Percentiles rank a stretch among this genome's conserved stretches.
phyloP scores from a whole-genome alignment of 352 stramenopile species.

The Pythium sukuiense region DNA sequence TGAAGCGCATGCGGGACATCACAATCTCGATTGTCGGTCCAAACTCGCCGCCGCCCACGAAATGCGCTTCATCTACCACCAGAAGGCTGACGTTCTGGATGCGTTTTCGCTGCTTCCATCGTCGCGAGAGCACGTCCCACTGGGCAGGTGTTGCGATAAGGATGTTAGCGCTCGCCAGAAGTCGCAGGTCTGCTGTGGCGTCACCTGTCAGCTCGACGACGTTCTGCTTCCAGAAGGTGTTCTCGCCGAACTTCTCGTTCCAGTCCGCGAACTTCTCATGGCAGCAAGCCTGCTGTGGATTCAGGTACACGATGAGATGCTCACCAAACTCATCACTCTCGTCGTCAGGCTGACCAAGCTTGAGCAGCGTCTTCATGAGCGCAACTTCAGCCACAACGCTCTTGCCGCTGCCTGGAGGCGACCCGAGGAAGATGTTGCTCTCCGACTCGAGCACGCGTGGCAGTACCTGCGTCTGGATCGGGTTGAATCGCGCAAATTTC shows the following conservation, averaged over 20 bases:
- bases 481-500: conserved; percentile 95
- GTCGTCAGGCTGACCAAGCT: conserved; percentile 50
- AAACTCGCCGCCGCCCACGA: conserved; percentile 90
- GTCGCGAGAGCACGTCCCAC: conserved; percentile 96
- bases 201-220: conserved; percentile 96
- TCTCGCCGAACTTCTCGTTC: conserved; percentile 80
- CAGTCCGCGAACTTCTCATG: conserved; percentile 80
- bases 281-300: conserved; percentile 82
- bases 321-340: conserved; percentile 65
- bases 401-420: conserved; percentile 95
- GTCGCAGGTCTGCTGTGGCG: conserved; percentile 88
- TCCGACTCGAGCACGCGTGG: conserved; percentile 95
- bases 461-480: conserved; percentile 98
- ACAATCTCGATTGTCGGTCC: conserved; percentile 96
- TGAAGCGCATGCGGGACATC: conserved; percentile 97
- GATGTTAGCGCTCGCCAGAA: conserved; percentile 91
- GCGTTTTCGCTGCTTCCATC: conserved; percentile 96
- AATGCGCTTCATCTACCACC: conserved; percentile 97
- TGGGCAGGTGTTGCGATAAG: conserved; percentile 94
- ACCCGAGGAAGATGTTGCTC: conserved; percentile 94
- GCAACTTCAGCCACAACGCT: conserved; percentile 94
- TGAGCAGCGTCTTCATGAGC: conserved; percentile 91
- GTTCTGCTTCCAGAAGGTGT: conserved; percentile 76
- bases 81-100: conserved; percentile 95
- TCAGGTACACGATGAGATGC: conserved; percentile 93